Percentiles rank a stretch among this genome's conserved stretches.
Evolutionary conservation across 2,329 filamentous ascomycete genomes (phyloP).

Genomic region (Aureobasidium sp.): DNA sequence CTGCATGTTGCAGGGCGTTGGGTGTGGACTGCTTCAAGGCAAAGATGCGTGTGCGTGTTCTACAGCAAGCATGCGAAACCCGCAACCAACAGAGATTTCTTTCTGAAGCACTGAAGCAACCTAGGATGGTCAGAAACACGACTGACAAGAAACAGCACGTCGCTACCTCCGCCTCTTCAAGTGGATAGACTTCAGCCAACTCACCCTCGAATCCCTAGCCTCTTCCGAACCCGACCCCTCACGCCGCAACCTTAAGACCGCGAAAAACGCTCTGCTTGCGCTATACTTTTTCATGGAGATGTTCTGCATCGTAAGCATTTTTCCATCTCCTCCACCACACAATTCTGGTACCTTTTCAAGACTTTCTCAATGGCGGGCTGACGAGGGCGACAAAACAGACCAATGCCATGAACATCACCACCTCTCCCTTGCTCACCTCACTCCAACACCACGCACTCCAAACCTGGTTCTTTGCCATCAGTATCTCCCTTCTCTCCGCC

Average conservation of each 20-base stretch:
- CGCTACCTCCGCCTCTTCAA: slow-evolving; percentile 61
- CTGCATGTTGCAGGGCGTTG: no score
- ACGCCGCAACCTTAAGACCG: slow-evolving; percentile 43
- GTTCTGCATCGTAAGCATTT: slow-evolving; percentile 49
- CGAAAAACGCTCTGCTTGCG: slow-evolving; percentile 52
- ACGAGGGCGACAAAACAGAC: slow-evolving; percentile 7
- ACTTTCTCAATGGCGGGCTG: no score
- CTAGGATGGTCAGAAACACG: no score
- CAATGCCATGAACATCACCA: slow-evolving; percentile 44
- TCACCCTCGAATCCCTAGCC: not conserved
- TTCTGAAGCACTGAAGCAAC: no score
- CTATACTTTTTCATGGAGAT: slow-evolving; percentile 61
- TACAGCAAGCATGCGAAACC: no score
- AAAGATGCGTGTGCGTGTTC: no score
- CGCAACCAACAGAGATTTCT: no score
- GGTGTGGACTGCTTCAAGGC: no score
- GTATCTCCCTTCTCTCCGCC: slow-evolving; percentile 38
- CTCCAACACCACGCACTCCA: slow-evolving; percentile 53
- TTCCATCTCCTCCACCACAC: not conserved
- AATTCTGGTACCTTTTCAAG: no score
- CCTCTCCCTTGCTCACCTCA: slow-evolving; percentile 32
- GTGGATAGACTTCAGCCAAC: slow-evolving; percentile 26
- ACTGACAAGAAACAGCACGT: slow-evolving; percentile 30
- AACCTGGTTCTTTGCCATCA: slow-evolving; percentile 60
- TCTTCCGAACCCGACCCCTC: slow-evolving; percentile 21